Percentiles rank a stretch among this genome's conserved stretches.
These are phyloP conservation scores for Trichosporon sp. DNA, from an alignment of 1,284 basidiomycete genomes.

Conservation along the genomic window DNA sequence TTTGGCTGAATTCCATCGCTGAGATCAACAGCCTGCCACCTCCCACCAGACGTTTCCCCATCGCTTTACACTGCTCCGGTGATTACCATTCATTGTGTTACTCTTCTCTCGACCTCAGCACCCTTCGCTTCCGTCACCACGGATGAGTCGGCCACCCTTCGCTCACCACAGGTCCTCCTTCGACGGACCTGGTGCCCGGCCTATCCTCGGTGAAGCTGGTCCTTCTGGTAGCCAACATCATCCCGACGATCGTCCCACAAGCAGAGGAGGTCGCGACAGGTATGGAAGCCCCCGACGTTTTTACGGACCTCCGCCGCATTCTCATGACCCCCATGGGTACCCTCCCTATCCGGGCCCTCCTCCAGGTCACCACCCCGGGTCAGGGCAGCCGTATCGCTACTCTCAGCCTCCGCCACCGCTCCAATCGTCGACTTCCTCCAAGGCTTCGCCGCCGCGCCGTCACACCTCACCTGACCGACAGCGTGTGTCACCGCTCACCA, in stretches of 20 bases:
- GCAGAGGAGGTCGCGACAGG: neutral
- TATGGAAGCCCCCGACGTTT: conserved; percentile 8
- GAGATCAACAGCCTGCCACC: neutral
- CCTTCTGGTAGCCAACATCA: conserved; percentile 20
- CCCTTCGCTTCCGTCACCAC: conserved; percentile 4
- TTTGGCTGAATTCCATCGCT: neutral
- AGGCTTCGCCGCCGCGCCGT: neutral
- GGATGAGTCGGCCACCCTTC: conserved; percentile 17
- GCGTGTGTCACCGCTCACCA: conserved; percentile 1
- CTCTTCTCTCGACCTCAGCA: neutral
- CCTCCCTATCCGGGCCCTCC: neutral
- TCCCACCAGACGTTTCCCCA: neutral
- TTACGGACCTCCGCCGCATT: neutral
- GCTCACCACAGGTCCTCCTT: conserved; percentile 26
- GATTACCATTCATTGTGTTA: conserved; percentile 3
- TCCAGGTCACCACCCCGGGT: neutral
- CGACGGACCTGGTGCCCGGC: conserved; percentile 38
- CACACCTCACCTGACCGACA: conserved; percentile 1
- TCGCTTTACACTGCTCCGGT: neutral
- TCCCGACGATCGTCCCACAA: conserved; percentile 1
- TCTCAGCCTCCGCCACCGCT: neutral
- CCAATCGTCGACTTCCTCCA: neutral
- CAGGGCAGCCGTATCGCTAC: neutral
- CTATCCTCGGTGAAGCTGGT: conserved; percentile 33
- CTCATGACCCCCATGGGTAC: neutral